Conservation (phyloP, 768 basidiomycete species). For the Austroboletus festivus region DNA sequence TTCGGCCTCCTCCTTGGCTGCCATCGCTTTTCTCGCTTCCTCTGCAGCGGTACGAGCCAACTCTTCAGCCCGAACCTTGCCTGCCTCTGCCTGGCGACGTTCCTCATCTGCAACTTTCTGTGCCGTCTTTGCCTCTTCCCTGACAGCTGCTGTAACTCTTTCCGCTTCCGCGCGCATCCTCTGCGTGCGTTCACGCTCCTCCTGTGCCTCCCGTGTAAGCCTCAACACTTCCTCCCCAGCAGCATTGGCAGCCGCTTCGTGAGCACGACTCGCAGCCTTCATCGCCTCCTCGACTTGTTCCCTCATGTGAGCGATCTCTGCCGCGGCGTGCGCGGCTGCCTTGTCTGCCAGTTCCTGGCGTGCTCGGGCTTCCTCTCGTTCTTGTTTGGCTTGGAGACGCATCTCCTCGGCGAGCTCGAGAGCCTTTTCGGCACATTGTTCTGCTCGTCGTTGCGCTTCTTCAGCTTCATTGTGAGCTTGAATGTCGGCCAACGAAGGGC, state of each 20-base stretch:
- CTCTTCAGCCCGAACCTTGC: constrained; percentile 7
- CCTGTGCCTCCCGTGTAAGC: constrained; percentile 2
- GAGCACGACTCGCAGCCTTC: neutral
- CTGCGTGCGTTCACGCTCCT: constrained; percentile 4
- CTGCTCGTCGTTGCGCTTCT: constrained; percentile 1
- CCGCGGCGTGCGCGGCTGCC: constrained; percentile 6
- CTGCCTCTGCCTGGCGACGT: constrained; percentile 5
- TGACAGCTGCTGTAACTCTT: constrained; percentile 2
- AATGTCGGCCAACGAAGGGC: constrained; percentile 11
- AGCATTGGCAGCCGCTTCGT: constrained; percentile 5
- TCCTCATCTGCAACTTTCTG: constrained; percentile 12
- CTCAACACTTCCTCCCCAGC: constrained; percentile 7
- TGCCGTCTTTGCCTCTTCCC: constrained; percentile 8
- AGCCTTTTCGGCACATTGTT: constrained; percentile 4
- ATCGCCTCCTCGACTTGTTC: constrained; percentile 7
- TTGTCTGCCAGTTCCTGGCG: constrained; percentile 8
- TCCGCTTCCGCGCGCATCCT: constrained; percentile 5
- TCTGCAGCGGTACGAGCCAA: constrained; percentile 11
- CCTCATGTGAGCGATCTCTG: constrained; percentile 6
- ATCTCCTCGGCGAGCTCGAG: neutral
- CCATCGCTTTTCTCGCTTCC: constrained; percentile 5
- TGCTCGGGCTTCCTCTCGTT: constrained; percentile 1
- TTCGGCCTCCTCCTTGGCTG: constrained; percentile 17
- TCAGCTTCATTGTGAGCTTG: constrained; percentile 5
- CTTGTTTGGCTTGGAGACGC: constrained; percentile 2